Base-by-base conservation (phyloP, 1,284 basidiomycete genomes). In the Veloboletus limbatus region DNA sequence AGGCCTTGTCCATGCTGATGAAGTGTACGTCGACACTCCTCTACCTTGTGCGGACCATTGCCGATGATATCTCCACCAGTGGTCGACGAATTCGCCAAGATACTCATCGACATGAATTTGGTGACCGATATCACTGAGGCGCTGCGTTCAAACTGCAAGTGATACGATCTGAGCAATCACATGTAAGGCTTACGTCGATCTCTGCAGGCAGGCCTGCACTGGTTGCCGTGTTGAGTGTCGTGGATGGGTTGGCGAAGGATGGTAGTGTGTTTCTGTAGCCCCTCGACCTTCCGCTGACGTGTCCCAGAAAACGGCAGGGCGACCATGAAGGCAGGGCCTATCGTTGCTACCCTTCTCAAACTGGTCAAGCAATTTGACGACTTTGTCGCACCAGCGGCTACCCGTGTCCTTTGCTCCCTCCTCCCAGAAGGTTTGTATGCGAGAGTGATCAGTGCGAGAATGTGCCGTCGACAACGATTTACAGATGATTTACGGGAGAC, bases 311-410 rank as follows among this genome's bases (percentile, higher is more conserved):
- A 16, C 2, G 53, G 44, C 8, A 55, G 51, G 35, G 34, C 2
- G 7, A 11, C 28, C 4, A 52, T 58, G 48, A 53, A 33, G 38
- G 4, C 30, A 1, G 47, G 47, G 2, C 35, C 43, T 1, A 52
- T 39, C 2, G 22, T 59, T 8, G 30, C 45, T 13, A 54, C 53
- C 1, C 48, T 63, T 40, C 41, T 64, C 32, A 65, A 43, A 22
- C 24, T 63, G 9, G 39, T 57, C 30, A 43, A 45, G 16, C 44
- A 44, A 20, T 51, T 25, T 24, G 65, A 67, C 20, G 57, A 67
- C 38, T 63, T 62, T 27, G 65, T 63, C 9, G 46, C 61, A n/a
- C 63, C 65, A 0, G 59, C 58, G 6, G 65, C 65, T 9, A 53
- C 47, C 6, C 57, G 50, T 14, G 55, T 60, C 1, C 47, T 66